phyloP scores from a whole-genome alignment of 2,329 filamentous ascomycete species.

The Alternaria sp. region DNA sequence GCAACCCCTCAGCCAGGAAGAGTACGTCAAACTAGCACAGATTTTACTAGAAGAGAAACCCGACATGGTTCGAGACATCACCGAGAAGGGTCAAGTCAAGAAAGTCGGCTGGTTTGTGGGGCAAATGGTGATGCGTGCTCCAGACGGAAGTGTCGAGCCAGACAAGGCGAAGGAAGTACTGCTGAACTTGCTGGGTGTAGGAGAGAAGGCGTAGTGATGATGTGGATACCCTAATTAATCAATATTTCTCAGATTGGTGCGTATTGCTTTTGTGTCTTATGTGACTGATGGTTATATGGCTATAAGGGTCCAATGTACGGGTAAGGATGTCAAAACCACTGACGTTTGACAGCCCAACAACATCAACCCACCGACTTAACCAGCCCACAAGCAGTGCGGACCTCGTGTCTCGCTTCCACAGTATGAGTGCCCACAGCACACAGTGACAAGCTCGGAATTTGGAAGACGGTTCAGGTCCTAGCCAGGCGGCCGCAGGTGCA shows the following conservation, averaged over 20 bases:
- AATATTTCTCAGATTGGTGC: background rate
- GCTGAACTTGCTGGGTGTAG: conserved; percentile 53
- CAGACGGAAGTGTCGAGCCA: conserved; percentile 68
- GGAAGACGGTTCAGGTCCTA: background rate
- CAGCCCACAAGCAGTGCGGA: background rate
- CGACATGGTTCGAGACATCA: conserved; percentile 65
- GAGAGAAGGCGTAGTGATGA: background rate
- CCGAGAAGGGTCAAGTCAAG: conserved; percentile 65
- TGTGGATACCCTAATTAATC: conserved; percentile 7
- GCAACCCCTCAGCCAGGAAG: conserved; percentile 60
- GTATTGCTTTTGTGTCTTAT: background rate
- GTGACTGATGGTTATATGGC: background rate
- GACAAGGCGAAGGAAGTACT: conserved; percentile 63
- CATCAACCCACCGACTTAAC: background rate
- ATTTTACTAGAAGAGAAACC: conserved; percentile 61
- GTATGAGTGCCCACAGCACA: background rate
- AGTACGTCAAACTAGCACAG: conserved; percentile 63
- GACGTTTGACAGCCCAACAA: background rate
- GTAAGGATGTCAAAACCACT: background rate
- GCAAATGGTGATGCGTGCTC: conserved; percentile 68
- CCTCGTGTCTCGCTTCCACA: background rate
- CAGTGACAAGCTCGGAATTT: background rate
- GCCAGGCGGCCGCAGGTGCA: background rate
- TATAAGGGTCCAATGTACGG: background rate
- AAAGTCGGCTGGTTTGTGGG: conserved; percentile 73